Evolutionary conservation across 192 early-diverging fungal species (phyloP), one percentile per base, ranked within the genome.

Genomic region (Rhizophagus sp.): DNA sequence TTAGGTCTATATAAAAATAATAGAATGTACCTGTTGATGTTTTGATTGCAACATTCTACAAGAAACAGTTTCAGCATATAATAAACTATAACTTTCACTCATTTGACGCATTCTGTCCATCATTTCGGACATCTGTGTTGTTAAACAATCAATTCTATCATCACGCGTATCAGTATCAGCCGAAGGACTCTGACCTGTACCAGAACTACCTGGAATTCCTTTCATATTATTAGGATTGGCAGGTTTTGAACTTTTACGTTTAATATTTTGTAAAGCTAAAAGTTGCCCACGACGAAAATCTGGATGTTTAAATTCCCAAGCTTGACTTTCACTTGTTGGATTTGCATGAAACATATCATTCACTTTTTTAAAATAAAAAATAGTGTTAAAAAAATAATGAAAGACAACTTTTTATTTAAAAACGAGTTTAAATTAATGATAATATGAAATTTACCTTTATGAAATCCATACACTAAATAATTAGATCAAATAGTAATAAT

Each of bases 271-370:
- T 27, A 93, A 85, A 25, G 92, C 88, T 75, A 91, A 90, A 4
- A 88, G 87, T 10, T 88, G 88, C 57, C 92, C 93, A 81, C 90
- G 88, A 81, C 92, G 93, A 76, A 97, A 97, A 50, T 91, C 87
- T 1, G 93, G 94, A 80, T 97, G 96, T 81, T 92, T 91, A 80
- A 97, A 97, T 79, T 97, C 94, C 95, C 96, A 96, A 9, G 93
- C 90, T 85, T 96, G 92, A 50, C 77, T 88, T 79, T 91, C 90
- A 80, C 85, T 88, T 75, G 81, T 84, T 74, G 76, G 86, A 80
- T 86, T 91, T 67, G 82, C 87, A 66, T 90, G 87, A 75, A 88
- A 84, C 78, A 88, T 85, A 64, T 88, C 87, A 73, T 87, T 84
- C 5, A 87, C 83, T 80, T 19, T 49, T 30, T 75, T 71, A 27